Conservation (phyloP, 2,329 filamentous ascomycete species). For the Pseudocercospora ulei region DNA sequence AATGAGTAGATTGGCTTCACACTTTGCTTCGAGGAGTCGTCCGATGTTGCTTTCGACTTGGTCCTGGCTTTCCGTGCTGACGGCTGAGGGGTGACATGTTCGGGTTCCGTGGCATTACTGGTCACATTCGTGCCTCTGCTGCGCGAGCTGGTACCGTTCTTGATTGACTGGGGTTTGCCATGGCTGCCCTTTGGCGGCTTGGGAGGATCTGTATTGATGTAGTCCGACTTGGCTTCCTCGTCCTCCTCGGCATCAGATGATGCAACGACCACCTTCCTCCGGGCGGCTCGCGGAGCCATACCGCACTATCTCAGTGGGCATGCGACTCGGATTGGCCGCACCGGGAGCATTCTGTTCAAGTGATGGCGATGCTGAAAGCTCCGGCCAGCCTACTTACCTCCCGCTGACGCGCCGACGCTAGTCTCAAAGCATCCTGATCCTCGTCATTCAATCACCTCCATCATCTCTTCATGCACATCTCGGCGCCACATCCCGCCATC, state of each 20-base stretch:
- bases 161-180: slow-evolving; percentile 24
- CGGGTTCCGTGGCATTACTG: neutral
- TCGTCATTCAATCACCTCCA: neutral
- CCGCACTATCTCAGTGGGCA: too few relatives aligned
- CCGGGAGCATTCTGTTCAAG: too few relatives aligned
- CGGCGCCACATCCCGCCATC: slow-evolving; percentile 7
- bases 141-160: slow-evolving; percentile 13
- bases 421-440: too few relatives aligned
- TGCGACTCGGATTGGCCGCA: too few relatives aligned
- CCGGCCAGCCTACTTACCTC: too few relatives aligned
- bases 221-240: slow-evolving; percentile 14
- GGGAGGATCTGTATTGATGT: slow-evolving; percentile 11
- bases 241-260: slow-evolving; percentile 21
- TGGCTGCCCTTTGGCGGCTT: slow-evolving; percentile 17
- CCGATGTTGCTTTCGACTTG: slow-evolving; percentile 29
- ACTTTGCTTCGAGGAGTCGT: slow-evolving; percentile 35
- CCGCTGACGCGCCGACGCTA: too few relatives aligned
- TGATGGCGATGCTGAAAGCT: too few relatives aligned
- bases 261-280: slow-evolving; percentile 25
- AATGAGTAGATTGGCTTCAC: slow-evolving; percentile 42
- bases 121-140: neutral
- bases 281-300: slow-evolving; percentile 30
- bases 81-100: slow-evolving; percentile 14
- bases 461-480: too few relatives aligned
- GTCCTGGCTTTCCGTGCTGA: slow-evolving; percentile 20